Base-by-base conservation (phyloP, 257 asterid species). In the Gynochthodes officinalis region DNA sequence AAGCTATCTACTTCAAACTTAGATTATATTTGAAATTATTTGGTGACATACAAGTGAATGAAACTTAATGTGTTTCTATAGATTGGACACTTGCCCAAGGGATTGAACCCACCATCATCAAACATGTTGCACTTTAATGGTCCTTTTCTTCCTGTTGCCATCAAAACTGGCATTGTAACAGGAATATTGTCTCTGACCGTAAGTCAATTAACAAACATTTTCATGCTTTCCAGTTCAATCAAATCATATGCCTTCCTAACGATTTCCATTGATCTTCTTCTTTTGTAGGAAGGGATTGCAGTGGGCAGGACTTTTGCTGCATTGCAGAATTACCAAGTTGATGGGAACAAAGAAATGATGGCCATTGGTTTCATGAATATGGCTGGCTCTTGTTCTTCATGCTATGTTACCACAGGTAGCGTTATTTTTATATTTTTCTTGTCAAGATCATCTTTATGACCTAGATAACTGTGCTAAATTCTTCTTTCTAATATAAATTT, bases 261-360 rank as follows among this genome's bases (percentile, higher is more conserved):
- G 3, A 15, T 33, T 25, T 49, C 2, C 2, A 18, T 48, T 27
- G 14, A 52, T 27, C 6, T 66, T 35, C 54, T 43, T 55, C 52
- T 73, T 43, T 44, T 82, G 74, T 33, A 93, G 95, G 99, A 94
- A 89, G 97, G 97, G 72, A 91, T 94, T 68, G 97, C 99, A 21
- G 97, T 94, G 21, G 99, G 99, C 71, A 83, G 97, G 61, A 94
- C 99, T 44, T 94, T 94, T 82, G 99, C 97, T 15, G 66, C 90
- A 35, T 64, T 94, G 64, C 83, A 84, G 73, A 91, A 94, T 75
- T 94, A 94, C 87, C 97, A 91, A 88, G 93, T 94, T 43, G 99
- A 94, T 74, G 99, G 97, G 42, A 91, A 94, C 86, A 88, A 91
- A 84, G 99, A 94, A 86, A 94, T 94, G 99, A 83, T 91, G 97